phyloP scores from a whole-genome alignment of 352 stramenopile genomes.

The Phytopythium aichiense region DNA sequence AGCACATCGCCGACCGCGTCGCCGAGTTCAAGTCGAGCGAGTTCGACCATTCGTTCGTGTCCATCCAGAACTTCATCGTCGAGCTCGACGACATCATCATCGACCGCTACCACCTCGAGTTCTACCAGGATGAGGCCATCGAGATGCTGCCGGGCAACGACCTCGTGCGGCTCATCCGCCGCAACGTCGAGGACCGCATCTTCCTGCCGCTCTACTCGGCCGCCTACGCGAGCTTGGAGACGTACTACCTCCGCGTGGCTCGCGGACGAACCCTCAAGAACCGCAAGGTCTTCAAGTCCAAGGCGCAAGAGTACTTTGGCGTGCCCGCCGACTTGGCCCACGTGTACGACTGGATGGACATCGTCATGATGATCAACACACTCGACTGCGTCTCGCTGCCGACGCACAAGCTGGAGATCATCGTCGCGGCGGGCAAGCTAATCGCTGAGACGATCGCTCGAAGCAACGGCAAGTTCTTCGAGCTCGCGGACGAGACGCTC shows the following conservation, averaged over 20 bases:
- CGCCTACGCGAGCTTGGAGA: slow-evolving; percentile 60
- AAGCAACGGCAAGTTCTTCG: slow-evolving; percentile 51
- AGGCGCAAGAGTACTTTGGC: slow-evolving; percentile 56
- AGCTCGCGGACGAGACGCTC: slow-evolving; percentile 57
- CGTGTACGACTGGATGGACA: slow-evolving; percentile 55
- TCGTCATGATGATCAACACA: slow-evolving; percentile 47
- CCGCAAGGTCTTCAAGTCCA: slow-evolving; percentile 52
- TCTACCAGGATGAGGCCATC: slow-evolving; percentile 61
- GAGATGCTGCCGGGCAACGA: slow-evolving; percentile 70
- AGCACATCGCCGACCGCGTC: slow-evolving; percentile 41
- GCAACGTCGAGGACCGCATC: slow-evolving; percentile 75
- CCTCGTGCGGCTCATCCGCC: slow-evolving; percentile 65
- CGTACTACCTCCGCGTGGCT: slow-evolving; percentile 23
- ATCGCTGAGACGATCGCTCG: slow-evolving; percentile 48
- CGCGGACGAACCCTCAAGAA: slow-evolving; percentile 41
- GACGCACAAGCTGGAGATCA: slow-evolving; percentile 80
- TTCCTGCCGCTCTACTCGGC: slow-evolving; percentile 56
- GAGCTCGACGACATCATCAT: slow-evolving; percentile 67
- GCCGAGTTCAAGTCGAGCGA: slow-evolving; percentile 48
- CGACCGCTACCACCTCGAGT: slow-evolving; percentile 51
- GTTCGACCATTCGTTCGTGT: slow-evolving; percentile 39
- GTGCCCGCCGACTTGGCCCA: slow-evolving; percentile 54
- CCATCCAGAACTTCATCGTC: slow-evolving; percentile 59
- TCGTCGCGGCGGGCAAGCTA: slow-evolving; percentile 46
- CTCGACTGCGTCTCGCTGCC: slow-evolving; percentile 77